Conservation (phyloP, 192 early-diverging fungal species). For the Entomortierella chlamydospora region DNA sequence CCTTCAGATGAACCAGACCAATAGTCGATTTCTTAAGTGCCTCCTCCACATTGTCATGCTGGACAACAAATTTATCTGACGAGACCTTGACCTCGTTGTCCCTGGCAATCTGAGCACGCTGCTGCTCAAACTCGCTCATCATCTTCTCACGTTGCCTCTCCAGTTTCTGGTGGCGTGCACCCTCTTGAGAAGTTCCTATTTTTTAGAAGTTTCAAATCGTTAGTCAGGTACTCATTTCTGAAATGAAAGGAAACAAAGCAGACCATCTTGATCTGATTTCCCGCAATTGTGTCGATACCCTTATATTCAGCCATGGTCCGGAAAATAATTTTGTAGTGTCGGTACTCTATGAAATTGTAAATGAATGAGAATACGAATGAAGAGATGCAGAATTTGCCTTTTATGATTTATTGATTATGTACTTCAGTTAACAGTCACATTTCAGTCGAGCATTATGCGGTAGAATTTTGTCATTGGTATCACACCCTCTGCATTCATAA, state of each 20-base stretch:
- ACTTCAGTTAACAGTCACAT: background rate
- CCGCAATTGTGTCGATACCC: constrained; percentile 19
- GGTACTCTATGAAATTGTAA: too few relatives aligned
- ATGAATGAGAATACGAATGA: background rate
- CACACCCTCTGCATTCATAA: constrained; percentile 12
- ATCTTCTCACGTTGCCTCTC: constrained; percentile 79
- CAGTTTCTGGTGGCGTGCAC: constrained; percentile 70
- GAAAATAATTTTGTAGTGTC: background rate
- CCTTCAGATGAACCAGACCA: constrained; percentile 88
- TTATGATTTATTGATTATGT: background rate
- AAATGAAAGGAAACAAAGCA: background rate
- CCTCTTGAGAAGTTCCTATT: constrained; percentile 57
- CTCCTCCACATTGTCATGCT: constrained; percentile 81
- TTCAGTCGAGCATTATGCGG: background rate
- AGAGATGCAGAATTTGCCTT: too few relatives aligned
- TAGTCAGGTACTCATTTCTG: background rate
- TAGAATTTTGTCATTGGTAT: constrained; percentile 34
- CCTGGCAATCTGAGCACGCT: constrained; percentile 80
- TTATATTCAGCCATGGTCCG: constrained; percentile 56
- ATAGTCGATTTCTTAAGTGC: constrained; percentile 90
- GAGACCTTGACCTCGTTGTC: constrained; percentile 77
- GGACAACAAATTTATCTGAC: constrained; percentile 82
- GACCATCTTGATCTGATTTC: too few relatives aligned
- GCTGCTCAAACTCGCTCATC: constrained; percentile 74
- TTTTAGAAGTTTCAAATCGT: background rate